A percentile compares a stretch with the other conserved stretches of the same genome.
phyloP scores from a whole-genome alignment of 1,284 basidiomycete genomes.

The Tausonia pullulans region DNA sequence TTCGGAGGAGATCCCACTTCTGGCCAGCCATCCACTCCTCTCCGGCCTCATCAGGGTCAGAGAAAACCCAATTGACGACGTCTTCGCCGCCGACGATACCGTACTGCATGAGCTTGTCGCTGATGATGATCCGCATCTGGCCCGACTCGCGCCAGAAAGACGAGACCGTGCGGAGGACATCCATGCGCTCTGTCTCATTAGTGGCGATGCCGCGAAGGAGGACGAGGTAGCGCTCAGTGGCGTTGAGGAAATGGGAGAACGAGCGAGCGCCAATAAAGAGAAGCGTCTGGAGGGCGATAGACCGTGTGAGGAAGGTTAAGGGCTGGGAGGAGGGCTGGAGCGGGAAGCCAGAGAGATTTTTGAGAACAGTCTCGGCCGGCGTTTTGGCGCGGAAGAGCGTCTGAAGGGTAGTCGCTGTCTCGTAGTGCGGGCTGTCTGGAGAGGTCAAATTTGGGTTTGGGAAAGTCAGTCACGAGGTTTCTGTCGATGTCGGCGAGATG shows the following conservation, averaged over 20 bases:
- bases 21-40: constrained; percentile 44
- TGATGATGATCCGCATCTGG: constrained; percentile 80
- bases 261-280: constrained; percentile 86
- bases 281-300: constrained; percentile 78
- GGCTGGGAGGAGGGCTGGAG: constrained; percentile 31
- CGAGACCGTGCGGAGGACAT: constrained; percentile 57
- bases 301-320: constrained; percentile 56
- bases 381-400: constrained; percentile 64
- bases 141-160: constrained; percentile 68
- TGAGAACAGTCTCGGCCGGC: constrained; percentile 59
- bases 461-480: background rate
- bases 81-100: constrained; percentile 91
- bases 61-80: constrained; percentile 77
- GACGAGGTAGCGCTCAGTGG: constrained; percentile 90
- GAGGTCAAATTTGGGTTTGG: background rate
- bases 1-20: constrained; percentile 74
- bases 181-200: constrained; percentile 40
- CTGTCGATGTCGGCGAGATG: background rate
- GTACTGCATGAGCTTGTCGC: constrained; percentile 98
- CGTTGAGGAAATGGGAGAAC: constrained; percentile 96
- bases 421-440: constrained; percentile 60
- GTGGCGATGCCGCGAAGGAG: constrained; percentile 63
- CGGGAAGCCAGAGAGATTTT: constrained; percentile 56
- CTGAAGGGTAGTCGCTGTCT: constrained; percentile 67
- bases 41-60: constrained; percentile 23